phyloP scores from a whole-genome alignment of 192 early-diverging fungal genomes.

The Coemansia sp. region DNA sequence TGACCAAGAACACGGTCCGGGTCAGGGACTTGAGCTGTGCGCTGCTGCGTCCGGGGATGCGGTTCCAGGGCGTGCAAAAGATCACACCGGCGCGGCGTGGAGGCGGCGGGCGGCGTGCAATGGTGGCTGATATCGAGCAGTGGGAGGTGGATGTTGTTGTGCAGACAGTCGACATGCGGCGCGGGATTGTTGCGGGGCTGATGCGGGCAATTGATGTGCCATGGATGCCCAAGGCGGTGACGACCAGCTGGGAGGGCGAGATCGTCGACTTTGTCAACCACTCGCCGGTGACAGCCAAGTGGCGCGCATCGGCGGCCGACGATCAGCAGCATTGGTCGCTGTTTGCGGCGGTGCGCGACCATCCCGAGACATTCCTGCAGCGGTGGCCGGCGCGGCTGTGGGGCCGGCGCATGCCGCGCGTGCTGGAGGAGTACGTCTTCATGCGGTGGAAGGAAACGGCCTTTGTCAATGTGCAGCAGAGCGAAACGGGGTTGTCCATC shows the following conservation, averaged over 20 bases:
- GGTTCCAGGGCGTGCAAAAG: conserved; percentile 32
- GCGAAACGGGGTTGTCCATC: conserved; percentile 64
- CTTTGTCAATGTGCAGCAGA: conserved; percentile 60
- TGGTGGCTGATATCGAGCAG: conserved; percentile 13
- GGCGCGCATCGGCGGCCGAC: conserved; percentile 47
- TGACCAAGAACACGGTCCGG: conserved; percentile 32
- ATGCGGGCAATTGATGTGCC: conserved; percentile 68
- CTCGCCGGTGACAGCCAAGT: conserved; percentile 61
- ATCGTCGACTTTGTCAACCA: conserved; percentile 66
- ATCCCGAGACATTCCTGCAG: conserved; percentile 37
- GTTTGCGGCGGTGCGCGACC: conserved; percentile 25
- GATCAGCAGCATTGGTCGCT: conserved; percentile 45
- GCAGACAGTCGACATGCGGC: conserved; percentile 44
- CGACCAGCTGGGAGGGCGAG: conserved; percentile 70
- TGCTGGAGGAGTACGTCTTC: conserved; percentile 65
- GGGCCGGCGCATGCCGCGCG: conserved; percentile 52
- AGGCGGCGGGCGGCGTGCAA: background rate
- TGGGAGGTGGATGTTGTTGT: conserved; percentile 48
- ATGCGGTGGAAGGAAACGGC: conserved; percentile 73
- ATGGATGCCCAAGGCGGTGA: conserved; percentile 49
- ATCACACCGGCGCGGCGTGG: conserved; percentile 8
- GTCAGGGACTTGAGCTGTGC: conserved; percentile 37
- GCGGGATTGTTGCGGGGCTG: conserved; percentile 46
- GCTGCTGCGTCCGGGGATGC: conserved; percentile 45
- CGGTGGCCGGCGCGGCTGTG: conserved; percentile 30